phyloP scores from a whole-genome alignment of 805 yeast species.

The Hanseniaspora clermontiae region DNA sequence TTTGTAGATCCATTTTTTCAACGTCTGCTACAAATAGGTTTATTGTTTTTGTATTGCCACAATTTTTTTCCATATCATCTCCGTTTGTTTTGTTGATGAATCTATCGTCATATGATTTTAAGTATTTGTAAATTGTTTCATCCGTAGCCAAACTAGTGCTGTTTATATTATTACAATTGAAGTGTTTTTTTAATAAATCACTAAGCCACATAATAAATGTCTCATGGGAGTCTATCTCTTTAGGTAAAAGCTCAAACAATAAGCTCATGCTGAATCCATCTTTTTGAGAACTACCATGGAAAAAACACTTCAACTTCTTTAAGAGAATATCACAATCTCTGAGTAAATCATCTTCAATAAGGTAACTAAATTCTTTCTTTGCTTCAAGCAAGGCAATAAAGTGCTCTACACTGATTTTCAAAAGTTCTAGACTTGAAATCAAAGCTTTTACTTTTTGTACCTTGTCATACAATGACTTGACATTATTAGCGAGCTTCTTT shows the following conservation, averaged over 20 bases:
- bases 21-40: too few relatives aligned
- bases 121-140: neutral
- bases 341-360: neutral
- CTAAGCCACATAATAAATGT: neutral
- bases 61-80: neutral
- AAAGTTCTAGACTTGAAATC: neutral
- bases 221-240: neutral
- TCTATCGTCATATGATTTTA: neutral
- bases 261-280: neutral
- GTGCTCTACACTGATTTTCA: neutral
- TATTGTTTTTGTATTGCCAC: neutral
- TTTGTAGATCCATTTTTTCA: too few relatives aligned
- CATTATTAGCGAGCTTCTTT: neutral
- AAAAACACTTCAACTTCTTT: neutral
- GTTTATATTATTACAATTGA: neutral
- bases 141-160: neutral
- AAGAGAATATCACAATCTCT: neutral
- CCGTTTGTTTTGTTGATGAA: neutral
- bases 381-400: neutral
- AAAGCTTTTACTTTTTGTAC: neutral
- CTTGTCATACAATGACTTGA: neutral
- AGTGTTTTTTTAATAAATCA: neutral
- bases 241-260: neutral
- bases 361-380: neutral
- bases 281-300: neutral